These are phyloP conservation scores for Ascochyta clinopodiicola DNA, from an alignment of 2,329 filamentous ascomycete species.

Conservation along the genomic window DNA sequence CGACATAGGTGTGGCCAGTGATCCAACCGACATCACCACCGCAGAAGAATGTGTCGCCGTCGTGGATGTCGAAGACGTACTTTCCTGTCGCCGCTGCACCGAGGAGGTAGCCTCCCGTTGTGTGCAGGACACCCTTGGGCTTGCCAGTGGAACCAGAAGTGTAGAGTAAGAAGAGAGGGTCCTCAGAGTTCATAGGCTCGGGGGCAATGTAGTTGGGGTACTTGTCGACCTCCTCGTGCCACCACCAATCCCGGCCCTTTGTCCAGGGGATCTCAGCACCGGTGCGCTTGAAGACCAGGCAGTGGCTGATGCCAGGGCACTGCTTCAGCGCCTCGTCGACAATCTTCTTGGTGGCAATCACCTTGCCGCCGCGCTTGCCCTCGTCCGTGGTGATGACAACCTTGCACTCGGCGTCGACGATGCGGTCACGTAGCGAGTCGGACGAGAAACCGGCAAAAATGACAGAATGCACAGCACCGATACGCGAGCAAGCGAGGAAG, in stretches of 20 bases:
- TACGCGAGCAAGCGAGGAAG: constrained; percentile 87
- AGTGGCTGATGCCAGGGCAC: constrained; percentile 84
- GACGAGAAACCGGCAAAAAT: constrained; percentile 98
- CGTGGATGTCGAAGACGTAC: constrained; percentile 98
- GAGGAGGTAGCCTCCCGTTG: constrained; percentile 91
- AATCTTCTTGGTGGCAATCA: constrained; percentile 98
- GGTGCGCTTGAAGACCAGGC: constrained; percentile 93
- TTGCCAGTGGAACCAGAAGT: constrained; percentile 98
- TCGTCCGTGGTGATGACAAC: constrained; percentile 97
- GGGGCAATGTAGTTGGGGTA: constrained; percentile 92
- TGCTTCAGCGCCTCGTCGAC: constrained; percentile 97
- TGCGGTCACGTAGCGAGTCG: constrained; percentile 93
- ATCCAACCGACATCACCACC: constrained; percentile 99
- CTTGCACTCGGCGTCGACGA: constrained; percentile 87
- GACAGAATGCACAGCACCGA: constrained; percentile 95
- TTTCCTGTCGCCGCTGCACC: constrained; percentile 93
- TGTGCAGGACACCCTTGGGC: constrained; percentile 99
- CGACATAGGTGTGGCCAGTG: constrained; percentile 97
- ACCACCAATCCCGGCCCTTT: constrained; percentile 88
- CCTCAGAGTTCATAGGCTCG: constrained; percentile 88
- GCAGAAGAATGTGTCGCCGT: constrained; percentile 93
- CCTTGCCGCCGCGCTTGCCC: constrained; percentile 95
- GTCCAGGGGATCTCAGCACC: constrained; percentile 93
- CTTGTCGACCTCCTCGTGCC: constrained; percentile 98
- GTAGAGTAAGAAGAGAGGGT: constrained; percentile 96